phyloP scores from a whole-genome alignment of 192 early-diverging fungal genomes.

The Mortierella hygrophila region DNA sequence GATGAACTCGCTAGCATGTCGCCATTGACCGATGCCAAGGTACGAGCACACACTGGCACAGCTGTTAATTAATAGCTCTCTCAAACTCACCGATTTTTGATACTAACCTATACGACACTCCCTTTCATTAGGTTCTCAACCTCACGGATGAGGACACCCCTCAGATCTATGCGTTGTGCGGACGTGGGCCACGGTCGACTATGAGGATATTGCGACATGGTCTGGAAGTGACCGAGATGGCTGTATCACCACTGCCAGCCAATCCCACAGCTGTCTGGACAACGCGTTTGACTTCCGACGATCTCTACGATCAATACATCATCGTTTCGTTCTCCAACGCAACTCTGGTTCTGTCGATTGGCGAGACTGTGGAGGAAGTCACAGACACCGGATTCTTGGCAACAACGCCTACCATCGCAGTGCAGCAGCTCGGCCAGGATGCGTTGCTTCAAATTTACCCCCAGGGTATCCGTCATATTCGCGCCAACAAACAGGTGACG shows the following conservation, averaged over 20 bases:
- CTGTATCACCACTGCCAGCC: constrained; percentile 92
- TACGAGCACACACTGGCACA: background rate
- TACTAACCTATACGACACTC: background rate
- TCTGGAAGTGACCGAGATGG: constrained; percentile 92
- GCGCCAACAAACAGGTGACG: constrained; percentile 86
- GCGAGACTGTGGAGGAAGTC: constrained; percentile 93
- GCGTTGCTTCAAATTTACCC: constrained; percentile 91
- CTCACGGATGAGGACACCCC: constrained; percentile 92
- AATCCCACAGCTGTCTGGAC: constrained; percentile 95
- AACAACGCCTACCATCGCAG: constrained; percentile 86
- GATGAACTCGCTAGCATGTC: constrained; percentile 90
- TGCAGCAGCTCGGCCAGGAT: constrained; percentile 88
- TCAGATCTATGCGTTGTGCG: constrained; percentile 93
- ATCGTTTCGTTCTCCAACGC: constrained; percentile 94
- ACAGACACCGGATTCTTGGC: constrained; percentile 91
- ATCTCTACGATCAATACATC: constrained; percentile 81
- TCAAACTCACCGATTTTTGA: too few species aligned
- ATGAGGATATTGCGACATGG: constrained; percentile 95
- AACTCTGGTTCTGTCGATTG: constrained; percentile 93
- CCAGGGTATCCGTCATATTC: constrained; percentile 91
- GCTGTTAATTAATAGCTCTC: background rate
- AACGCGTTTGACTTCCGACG: constrained; percentile 61
- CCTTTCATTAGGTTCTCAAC: constrained; percentile 72
- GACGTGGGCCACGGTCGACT: constrained; percentile 81
- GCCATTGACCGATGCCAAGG: constrained; percentile 87